These are phyloP conservation scores for Obba rivulosa DNA, from an alignment of 768 basidiomycete species.

Conservation along the genomic window DNA sequence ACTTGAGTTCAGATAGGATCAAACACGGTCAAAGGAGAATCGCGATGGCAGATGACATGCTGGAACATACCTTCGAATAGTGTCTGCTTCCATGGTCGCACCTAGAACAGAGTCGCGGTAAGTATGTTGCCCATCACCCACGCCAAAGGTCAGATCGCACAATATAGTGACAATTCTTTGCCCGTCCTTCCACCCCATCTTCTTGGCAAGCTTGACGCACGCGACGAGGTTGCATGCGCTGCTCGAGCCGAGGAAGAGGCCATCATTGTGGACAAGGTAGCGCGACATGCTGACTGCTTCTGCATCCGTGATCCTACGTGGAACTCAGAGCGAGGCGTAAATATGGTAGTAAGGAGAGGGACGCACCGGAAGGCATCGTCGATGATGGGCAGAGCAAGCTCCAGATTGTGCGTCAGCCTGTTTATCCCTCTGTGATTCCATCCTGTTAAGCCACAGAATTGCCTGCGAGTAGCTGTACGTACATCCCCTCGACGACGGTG, in stretches of 20 bases:
- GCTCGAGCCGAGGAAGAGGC: constrained; percentile 92
- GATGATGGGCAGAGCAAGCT: constrained; percentile 76
- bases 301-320: constrained; percentile 76
- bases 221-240: constrained; percentile 97
- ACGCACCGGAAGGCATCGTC: constrained; percentile 83
- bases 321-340: background rate
- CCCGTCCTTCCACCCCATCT: constrained; percentile 62
- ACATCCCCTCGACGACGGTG: constrained; percentile 94
- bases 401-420: constrained; percentile 85
- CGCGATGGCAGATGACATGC: too few relatives aligned
- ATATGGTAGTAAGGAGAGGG: constrained; percentile 6
- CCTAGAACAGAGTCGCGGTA: constrained; percentile 31
- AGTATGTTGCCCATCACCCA: too few relatives aligned
- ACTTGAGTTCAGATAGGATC: too few relatives aligned
- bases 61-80: constrained; percentile 76
- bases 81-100: constrained; percentile 91
- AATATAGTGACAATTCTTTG: constrained; percentile 81
- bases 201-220: constrained; percentile 72
- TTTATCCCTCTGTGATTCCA: constrained; percentile 72
- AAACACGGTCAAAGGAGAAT: too few relatives aligned
- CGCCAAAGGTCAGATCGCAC: constrained; percentile 36
- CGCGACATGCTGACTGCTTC: constrained; percentile 97
- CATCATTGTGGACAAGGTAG: constrained; percentile 85
- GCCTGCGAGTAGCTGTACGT: constrained; percentile 15
- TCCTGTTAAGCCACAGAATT: background rate